These are phyloP conservation scores for Talaromyces sp. DNA, from an alignment of 2,329 filamentous ascomycete genomes.

Conservation along the genomic window DNA sequence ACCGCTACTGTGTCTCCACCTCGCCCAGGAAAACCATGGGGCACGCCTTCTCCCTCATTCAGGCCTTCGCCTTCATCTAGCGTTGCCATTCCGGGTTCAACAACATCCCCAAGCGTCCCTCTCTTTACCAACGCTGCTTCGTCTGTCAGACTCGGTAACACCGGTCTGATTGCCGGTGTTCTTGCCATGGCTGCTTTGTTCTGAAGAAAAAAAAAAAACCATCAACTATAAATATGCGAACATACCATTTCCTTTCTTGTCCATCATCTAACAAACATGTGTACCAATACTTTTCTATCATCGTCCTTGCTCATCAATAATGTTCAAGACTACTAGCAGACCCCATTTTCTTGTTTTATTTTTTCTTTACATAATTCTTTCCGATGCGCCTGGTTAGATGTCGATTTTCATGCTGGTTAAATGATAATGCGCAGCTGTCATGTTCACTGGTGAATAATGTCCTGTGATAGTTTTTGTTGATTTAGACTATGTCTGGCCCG, in stretches of 20 bases:
- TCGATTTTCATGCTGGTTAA: not conserved
- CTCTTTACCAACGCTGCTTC: constrained; percentile 6
- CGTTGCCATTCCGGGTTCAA: not conserved
- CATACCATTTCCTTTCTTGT: not conserved
- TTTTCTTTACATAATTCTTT: not conserved
- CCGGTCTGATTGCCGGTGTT: constrained; percentile 1
- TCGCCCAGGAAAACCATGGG: not conserved
- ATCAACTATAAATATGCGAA: not conserved
- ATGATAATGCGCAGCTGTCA: not conserved
- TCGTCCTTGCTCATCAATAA: not conserved
- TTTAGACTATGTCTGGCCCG: not conserved
- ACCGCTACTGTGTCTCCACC: not conserved
- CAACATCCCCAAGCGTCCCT: constrained; percentile 4
- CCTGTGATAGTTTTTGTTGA: not conserved
- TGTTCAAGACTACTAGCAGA: not conserved
- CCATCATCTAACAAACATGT: not conserved
- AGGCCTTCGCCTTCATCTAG: not conserved
- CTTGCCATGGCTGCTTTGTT: constrained; percentile 6
- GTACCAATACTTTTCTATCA: not conserved
- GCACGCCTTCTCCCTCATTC: not conserved
- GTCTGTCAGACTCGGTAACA: constrained; percentile 1
- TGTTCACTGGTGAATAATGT: not conserved
- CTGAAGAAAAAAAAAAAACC: not conserved
- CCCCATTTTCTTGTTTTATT: not conserved
- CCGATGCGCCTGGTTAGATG: not conserved